phyloP scores from a whole-genome alignment of 257 asterid species.

The Penstemon davidsonii region DNA sequence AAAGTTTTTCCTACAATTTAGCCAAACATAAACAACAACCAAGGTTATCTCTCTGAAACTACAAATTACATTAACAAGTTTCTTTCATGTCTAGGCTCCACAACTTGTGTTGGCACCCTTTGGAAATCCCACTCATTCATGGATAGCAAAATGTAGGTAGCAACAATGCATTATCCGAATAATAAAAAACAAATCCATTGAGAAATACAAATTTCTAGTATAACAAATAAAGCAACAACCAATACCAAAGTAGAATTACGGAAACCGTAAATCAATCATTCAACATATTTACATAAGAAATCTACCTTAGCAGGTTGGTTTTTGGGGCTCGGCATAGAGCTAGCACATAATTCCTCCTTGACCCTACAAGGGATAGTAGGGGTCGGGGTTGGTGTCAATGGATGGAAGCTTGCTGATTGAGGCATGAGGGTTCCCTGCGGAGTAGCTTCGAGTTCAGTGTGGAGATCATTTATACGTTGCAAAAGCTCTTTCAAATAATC shows the following conservation, averaged over 20 bases:
- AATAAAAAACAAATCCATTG: constrained; percentile 6
- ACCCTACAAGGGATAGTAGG: constrained; percentile 57
- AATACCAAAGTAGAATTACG: background rate
- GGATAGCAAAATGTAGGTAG: background rate
- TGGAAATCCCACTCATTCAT: background rate
- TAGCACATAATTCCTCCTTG: constrained; percentile 74
- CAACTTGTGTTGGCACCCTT: background rate
- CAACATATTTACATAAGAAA: constrained; percentile 1
- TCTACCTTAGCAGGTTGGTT: constrained; percentile 85
- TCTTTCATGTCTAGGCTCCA: background rate
- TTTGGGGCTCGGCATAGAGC: constrained; percentile 75
- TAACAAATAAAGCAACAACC: background rate
- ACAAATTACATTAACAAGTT: background rate
- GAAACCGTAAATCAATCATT: background rate
- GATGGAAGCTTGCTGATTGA: constrained; percentile 63
- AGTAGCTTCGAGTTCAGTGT: constrained; percentile 75
- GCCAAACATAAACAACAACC: constrained; percentile 8
- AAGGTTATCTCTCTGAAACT: background rate
- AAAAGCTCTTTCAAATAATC: constrained; percentile 82
- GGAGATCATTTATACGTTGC: constrained; percentile 82
- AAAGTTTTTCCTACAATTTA: background rate
- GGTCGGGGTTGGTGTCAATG: constrained; percentile 65
- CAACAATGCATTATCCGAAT: background rate
- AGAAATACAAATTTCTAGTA: background rate
- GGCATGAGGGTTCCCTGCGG: constrained; percentile 57